phyloP scores from a whole-genome alignment of 1,139 yeast species.

The Nakaseomyces kungkrabaensis region DNA sequence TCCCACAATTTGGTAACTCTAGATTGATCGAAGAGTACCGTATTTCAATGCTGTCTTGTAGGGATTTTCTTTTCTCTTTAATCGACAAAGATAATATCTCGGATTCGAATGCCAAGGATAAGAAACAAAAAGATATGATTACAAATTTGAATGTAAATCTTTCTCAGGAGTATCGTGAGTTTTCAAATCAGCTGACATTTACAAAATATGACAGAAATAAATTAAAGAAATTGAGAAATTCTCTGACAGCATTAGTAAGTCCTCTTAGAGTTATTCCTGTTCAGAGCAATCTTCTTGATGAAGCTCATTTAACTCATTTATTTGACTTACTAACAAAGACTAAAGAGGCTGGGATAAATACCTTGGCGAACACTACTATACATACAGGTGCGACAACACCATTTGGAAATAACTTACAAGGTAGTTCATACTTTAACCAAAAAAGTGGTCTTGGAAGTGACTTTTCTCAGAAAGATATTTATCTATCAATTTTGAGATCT shows the following conservation, averaged over 20 bases:
- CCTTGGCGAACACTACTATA: constrained; percentile 14
- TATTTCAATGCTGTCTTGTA: constrained; percentile 19
- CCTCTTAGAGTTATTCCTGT: constrained; percentile 36
- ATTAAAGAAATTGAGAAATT: constrained; percentile 33
- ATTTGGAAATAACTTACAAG: neutral
- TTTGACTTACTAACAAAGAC: constrained; percentile 9
- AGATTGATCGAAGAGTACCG: constrained; percentile 20
- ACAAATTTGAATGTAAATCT: constrained; percentile 28
- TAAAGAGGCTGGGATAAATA: constrained; percentile 20
- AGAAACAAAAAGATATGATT: constrained; percentile 28
- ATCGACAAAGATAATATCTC: constrained; percentile 15
- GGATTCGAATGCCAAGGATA: constrained; percentile 13
- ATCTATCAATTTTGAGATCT: constrained; percentile 27
- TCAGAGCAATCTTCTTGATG: constrained; percentile 15
- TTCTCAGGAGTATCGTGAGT: constrained; percentile 37
- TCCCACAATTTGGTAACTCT: constrained; percentile 35
- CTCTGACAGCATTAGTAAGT: constrained; percentile 32
- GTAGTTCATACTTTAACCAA: neutral
- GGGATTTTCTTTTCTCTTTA: constrained; percentile 19
- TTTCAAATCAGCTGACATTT: constrained; percentile 34
- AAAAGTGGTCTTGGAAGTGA: neutral
- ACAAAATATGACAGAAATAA: constrained; percentile 30
- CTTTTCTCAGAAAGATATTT: constrained; percentile 11
- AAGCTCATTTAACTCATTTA: constrained; percentile 13
- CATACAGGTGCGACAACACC: constrained; percentile 6